Evolutionary conservation across 177 flowering plant species (phyloP).

Genomic region (Vitis hybrid): DNA sequence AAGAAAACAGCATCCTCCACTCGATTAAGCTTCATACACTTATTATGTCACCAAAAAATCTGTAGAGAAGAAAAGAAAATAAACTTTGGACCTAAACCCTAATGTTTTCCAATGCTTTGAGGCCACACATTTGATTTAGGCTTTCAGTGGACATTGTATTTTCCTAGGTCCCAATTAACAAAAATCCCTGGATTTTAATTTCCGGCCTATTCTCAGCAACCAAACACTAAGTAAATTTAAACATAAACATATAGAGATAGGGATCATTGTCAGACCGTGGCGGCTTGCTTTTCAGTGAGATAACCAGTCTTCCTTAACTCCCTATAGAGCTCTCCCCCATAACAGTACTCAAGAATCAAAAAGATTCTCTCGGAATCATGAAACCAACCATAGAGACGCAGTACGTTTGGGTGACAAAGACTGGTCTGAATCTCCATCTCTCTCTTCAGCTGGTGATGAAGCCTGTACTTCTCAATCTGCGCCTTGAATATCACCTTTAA

Average conservation of each 20-base stretch:
- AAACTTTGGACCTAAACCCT: too few relatives aligned
- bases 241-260: not conserved
- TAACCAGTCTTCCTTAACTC: constrained; percentile 47
- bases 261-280: constrained; percentile 47
- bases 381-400: constrained; percentile 90
- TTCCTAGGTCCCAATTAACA: not conserved
- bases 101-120: too few relatives aligned
- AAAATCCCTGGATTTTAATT: not conserved
- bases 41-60: too few relatives aligned
- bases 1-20: not conserved
- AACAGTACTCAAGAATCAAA: constrained; percentile 87
- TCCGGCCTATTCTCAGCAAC: not conserved
- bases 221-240: not conserved
- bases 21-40: too few relatives aligned
- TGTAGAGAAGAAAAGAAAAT: too few relatives aligned
- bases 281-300: constrained; percentile 73
- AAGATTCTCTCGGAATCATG: constrained; percentile 71
- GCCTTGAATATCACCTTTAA: constrained; percentile 81
- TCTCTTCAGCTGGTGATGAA: constrained; percentile 69
- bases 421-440: constrained; percentile 87
- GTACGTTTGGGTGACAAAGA: constrained; percentile 77
- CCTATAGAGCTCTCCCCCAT: constrained; percentile 79
- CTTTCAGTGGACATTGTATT: too few relatives aligned
- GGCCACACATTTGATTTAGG: too few relatives aligned
- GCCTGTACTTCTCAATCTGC: constrained; percentile 72